These are phyloP conservation scores for Syzygium jambos DNA, from an alignment of 345 rosid species.

Conservation along the genomic window DNA sequence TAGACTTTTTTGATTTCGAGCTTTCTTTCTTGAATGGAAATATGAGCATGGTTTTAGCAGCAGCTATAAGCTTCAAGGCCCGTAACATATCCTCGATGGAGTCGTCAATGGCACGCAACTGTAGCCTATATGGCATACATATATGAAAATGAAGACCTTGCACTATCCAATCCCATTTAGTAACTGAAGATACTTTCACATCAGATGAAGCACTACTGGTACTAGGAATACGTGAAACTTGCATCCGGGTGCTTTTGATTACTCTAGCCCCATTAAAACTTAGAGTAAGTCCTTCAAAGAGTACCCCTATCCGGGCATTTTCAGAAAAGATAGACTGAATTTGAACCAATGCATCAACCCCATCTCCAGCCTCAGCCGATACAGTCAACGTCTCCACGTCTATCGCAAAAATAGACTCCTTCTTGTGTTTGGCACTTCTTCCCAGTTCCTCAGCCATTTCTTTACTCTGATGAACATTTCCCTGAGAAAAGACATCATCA, in stretches of 20 bases:
- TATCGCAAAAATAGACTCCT: slow-evolving; percentile 88
- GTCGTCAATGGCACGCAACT: slow-evolving; percentile 97
- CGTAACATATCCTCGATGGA: slow-evolving; percentile 91
- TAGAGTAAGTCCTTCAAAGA: slow-evolving; percentile 82
- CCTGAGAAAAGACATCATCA: slow-evolving; percentile 30
- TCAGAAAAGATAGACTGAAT: slow-evolving; percentile 97
- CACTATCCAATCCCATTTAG: slow-evolving; percentile 79
- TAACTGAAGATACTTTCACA: slow-evolving; percentile 25
- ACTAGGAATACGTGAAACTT: slow-evolving; percentile 82
- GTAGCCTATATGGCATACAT: slow-evolving; percentile 78
- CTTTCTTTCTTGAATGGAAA: slow-evolving; percentile 57
- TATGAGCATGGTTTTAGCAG: slow-evolving; percentile 51
- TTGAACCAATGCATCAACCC: slow-evolving; percentile 69
- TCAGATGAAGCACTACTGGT: slow-evolving; percentile 41
- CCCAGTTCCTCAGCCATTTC: slow-evolving; percentile 31
- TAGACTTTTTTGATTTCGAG: slow-evolving; percentile 59
- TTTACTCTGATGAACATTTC: slow-evolving; percentile 31
- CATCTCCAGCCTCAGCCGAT: slow-evolving; percentile 90
- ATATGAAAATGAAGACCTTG: slow-evolving; percentile 91
- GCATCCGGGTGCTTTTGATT: slow-evolving; percentile 83
- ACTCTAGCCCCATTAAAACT: slow-evolving; percentile 67
- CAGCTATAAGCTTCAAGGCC: slow-evolving; percentile 64
- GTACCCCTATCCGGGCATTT: slow-evolving; percentile 89
- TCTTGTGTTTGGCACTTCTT: slow-evolving; percentile 50
- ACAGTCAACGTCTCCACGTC: slow-evolving; percentile 77